Evolutionary conservation across 345 rosid species (phyloP), one percentile per base, ranked within the genome.

Genomic region (Gossypium bickii): DNA sequence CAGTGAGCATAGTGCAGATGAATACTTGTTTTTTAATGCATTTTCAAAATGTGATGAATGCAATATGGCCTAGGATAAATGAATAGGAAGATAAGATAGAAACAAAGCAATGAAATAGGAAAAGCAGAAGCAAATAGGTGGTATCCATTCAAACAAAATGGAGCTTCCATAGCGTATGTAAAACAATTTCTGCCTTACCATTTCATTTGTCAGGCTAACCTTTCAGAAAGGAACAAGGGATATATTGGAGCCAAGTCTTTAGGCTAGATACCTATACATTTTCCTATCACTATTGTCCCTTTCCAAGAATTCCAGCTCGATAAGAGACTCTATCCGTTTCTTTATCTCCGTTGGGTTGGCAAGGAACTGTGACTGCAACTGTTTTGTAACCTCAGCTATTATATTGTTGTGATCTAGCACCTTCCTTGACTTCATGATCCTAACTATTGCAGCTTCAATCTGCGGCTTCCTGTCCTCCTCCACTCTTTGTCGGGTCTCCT

Each of bases 381-480:
- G 99, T 89, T 90, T 93, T 7, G 98, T 93, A 18, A 93, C 98
- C 82, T 95, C 99, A 0, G 97, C 82, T 49, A 93, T 90, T 79
- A 95, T 81, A 73, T 95, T 93, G 87, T 95, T 93, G 83, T 95
- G 99, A 87, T 93, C 99, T 68, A 93, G 82, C 48, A 91, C 90
- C 82, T 88, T 93, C 80, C 99, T 89, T 2, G 99, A 95, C 81
- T 95, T 93, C 99, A 95, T 95, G 83, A 95, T 91, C 85, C 98
- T 89, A 76, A 95, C 99, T 15, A 95, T 83, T 15, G 99, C 98
- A 8, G 99, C 99, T 87, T 95, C 98, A 34, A 95, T 95, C 87
- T 93, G 97, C 4, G 98, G 98, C 81, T 93, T 93, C 86, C 99
- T 87, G 73, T 93, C 99, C 84, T 93, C 98, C 82, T 95, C 98